These are phyloP conservation scores for Veloboletus limbatus DNA, from an alignment of 1,284 basidiomycete genomes.

Conservation along the genomic window DNA sequence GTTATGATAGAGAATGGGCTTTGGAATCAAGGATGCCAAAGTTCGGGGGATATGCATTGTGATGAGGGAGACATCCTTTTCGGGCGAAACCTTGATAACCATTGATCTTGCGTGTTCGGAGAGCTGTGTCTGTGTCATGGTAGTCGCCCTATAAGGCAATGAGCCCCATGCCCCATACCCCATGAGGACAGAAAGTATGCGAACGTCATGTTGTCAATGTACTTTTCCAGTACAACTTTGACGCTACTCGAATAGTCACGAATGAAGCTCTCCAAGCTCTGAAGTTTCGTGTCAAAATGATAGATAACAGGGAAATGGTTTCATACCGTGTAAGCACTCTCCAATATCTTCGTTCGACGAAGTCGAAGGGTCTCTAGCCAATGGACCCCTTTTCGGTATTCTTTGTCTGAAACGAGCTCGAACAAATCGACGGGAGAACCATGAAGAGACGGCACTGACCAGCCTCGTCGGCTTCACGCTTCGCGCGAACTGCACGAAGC, in stretches of 20 bases:
- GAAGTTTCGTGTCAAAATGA: conserved; percentile 14
- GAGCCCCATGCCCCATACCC: conserved; percentile 10
- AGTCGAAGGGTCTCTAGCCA: conserved; percentile 91
- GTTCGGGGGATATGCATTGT: conserved; percentile 55
- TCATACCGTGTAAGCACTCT: conserved; percentile 72
- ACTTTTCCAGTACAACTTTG: conserved; percentile 64
- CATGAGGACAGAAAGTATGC: conserved; percentile 28
- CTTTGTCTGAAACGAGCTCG: conserved; percentile 63
- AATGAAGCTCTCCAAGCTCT: conserved; percentile 81
- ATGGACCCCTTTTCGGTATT: conserved; percentile 89
- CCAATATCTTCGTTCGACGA: conserved; percentile 77
- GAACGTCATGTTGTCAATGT: conserved; percentile 76
- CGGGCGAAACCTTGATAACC: conserved; percentile 66
- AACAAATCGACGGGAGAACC: background rate
- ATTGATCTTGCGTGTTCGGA: conserved; percentile 54
- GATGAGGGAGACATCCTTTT: conserved; percentile 63
- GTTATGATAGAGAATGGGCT: conserved; percentile 72
- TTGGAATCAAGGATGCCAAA: conserved; percentile 60
- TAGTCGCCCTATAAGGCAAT: conserved; percentile 53
- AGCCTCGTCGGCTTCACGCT: conserved; percentile 90
- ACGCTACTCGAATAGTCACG: conserved; percentile 70
- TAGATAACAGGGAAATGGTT: conserved; percentile 12
- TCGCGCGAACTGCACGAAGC: conserved; percentile 73
- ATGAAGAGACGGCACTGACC: conserved; percentile 44
- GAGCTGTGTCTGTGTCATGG: conserved; percentile 65